phyloP scores from a whole-genome alignment of 192 early-diverging fungal genomes.

The Backusella sp. region DNA sequence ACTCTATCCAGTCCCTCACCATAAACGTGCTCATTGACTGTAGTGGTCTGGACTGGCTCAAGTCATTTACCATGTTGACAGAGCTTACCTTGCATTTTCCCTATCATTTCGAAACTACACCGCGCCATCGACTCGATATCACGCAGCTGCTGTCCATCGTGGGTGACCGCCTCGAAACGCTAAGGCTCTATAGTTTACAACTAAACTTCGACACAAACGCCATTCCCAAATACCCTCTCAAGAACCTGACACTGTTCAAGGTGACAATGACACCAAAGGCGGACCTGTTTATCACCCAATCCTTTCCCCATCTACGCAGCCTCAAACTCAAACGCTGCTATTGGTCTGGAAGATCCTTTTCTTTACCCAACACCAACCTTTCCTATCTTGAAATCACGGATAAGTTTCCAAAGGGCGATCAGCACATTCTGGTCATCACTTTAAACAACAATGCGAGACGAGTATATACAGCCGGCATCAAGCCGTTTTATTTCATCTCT shows the following conservation, averaged over 20 bases:
- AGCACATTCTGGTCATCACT: neutral
- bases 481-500: neutral
- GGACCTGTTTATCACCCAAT: neutral
- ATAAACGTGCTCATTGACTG: neutral
- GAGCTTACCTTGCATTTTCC: neutral
- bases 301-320: neutral
- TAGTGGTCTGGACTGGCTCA: neutral
- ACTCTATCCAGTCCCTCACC: neutral
- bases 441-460: neutral
- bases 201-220: neutral
- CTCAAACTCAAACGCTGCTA: neutral
- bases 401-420: neutral
- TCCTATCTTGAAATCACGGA: neutral
- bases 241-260: neutral
- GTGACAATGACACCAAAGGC: neutral
- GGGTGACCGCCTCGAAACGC: neutral
- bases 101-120: neutral
- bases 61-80: neutral
- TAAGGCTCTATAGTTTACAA: neutral
- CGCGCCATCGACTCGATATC: neutral
- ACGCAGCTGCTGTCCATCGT: neutral
- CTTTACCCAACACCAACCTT: neutral
- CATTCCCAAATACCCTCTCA: neutral
- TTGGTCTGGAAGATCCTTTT: neutral
- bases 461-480: neutral